Evolutionary conservation across 2,329 filamentous ascomycete genomes (phyloP), one percentile per base, ranked within the genome.

Genomic region (Aureobasidium pullulans): DNA sequence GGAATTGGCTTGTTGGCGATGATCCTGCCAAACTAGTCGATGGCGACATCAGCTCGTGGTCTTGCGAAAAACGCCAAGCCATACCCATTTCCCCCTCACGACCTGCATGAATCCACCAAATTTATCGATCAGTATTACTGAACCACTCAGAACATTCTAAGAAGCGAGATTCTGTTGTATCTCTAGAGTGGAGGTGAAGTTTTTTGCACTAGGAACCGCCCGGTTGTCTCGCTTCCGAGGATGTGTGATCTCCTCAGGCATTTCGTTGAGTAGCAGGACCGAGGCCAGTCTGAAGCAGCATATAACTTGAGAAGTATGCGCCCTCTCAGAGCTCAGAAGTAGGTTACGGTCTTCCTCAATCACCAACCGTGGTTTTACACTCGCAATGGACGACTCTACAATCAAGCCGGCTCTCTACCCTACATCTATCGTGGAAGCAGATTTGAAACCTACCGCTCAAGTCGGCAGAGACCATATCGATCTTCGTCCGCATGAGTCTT

Each of bases 401-500:
- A 59, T 59, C 57, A 59, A 59, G 47, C 57, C 57, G 11, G 40
- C 47, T 36, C 48, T 59, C 2, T 46, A 52, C 28, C 47, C 46
- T 23, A n/a, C 37, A 13, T 34, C 39, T 19, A 40, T 36, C 7
- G 47, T 29, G 46, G 47, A 52, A 23, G 11, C 32, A 6, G 40
- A 42, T n/a, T 19, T 50, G 9, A 59, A 59, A 39, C 46, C 36
- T 32, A 59, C 40, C 11, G 57, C 40, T 11, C 37, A 48, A 11
- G 57, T 59, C 7, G 57, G 57, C 6, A 52, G 57, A 16, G 57
- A 59, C 32, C 57, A 59, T 10, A 59, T 59, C 7, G 46, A 48
- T 9, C 57, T 59, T 11, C 37, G 40, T 16, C 57, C 57, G 13
- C 57, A 59, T 32, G 47, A 53, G 39, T 52, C 47, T 39, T 60